Base-by-base conservation (phyloP, 768 basidiomycete species). In the Mycena vitilis region DNA sequence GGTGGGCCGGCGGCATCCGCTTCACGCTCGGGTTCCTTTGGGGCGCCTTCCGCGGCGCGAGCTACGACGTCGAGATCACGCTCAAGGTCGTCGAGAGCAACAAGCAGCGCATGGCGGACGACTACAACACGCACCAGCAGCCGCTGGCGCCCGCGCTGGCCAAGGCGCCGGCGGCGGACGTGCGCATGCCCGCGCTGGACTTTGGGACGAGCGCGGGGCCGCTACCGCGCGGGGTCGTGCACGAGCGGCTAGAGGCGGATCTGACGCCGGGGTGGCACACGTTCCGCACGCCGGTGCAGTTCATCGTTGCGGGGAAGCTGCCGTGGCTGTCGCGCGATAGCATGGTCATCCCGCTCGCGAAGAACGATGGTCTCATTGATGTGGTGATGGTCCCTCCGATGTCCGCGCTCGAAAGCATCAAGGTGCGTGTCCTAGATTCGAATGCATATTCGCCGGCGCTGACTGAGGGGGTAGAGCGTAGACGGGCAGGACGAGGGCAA, bases 61-160 rank as follows among this genome's bases (percentile, higher is more conserved):
- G 74, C 16, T 86, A 85, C 70, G 82, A 82, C 11, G 79, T 88
- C 73, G 82, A 83, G 60, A 69, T 90, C 11, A 81, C 81, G 4
- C 81, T 89, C 70, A 87, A 86, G 61, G 78, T 85, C 48, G 82
- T 76, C 34, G 80, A 85, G 56, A 73, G 77, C 42, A 86, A 90
- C 77, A 89, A 88, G 75, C 68, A 69, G 10, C 77, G 80, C 67
- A 88, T 89, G 86, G 75, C 81, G 25, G 75, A 81, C 18, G 77
- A 78, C 22, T 75, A 83, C 59, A 72, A 72, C 52, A 56, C 56
- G 64, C 76, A 62, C 63, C 68, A 61, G 37, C 68, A 57, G 48
- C 51, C 58, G 15, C 54, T 62, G 18, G 59, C 38, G 42, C 54
- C 58, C 2, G 12, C 55, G 8, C 60, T 65, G 47, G 40, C 30